Conservation (phyloP, 371 early-diverging fungal genomes). For the Smittium mucronatum region DNA sequence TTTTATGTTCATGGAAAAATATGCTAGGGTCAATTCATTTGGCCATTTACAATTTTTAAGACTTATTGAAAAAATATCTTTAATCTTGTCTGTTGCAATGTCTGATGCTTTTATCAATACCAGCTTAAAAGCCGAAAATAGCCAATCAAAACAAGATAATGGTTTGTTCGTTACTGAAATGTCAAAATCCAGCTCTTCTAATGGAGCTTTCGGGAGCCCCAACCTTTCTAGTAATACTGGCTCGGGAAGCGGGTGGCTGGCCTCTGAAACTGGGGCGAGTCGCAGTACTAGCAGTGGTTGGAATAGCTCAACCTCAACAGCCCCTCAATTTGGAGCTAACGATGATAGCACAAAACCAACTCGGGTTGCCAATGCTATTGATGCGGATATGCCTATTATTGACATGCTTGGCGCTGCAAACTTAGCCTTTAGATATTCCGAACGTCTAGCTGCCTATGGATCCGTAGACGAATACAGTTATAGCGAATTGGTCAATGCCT, state of each 20-base stretch:
- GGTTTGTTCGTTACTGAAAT: not conserved
- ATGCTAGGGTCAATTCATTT: not conserved
- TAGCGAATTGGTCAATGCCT: not conserved
- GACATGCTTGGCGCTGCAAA: not conserved
- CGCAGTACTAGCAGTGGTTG: not conserved
- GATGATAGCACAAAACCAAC: not conserved
- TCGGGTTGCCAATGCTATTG: not conserved
- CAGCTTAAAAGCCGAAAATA: not conserved
- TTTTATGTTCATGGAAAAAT: slow-evolving; percentile 2
- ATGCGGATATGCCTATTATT: not conserved
- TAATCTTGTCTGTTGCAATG: not conserved
- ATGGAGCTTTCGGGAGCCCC: not conserved
- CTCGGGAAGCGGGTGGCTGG: not conserved
- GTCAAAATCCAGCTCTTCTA: not conserved
- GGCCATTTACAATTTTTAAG: not conserved
- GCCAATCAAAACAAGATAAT: not conserved
- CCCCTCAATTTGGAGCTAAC: not conserved
- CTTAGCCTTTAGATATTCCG: not conserved
- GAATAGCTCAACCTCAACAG: not conserved
- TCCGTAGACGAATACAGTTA: not conserved
- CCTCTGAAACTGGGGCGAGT: not conserved
- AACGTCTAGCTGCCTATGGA: not conserved
- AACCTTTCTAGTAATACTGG: not conserved
- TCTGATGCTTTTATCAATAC: not conserved
- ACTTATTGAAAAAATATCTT: not conserved